These are phyloP conservation scores for Jackrogersella minutella DNA, from an alignment of 495 filamentous ascomycete species.

Conservation along the genomic window DNA sequence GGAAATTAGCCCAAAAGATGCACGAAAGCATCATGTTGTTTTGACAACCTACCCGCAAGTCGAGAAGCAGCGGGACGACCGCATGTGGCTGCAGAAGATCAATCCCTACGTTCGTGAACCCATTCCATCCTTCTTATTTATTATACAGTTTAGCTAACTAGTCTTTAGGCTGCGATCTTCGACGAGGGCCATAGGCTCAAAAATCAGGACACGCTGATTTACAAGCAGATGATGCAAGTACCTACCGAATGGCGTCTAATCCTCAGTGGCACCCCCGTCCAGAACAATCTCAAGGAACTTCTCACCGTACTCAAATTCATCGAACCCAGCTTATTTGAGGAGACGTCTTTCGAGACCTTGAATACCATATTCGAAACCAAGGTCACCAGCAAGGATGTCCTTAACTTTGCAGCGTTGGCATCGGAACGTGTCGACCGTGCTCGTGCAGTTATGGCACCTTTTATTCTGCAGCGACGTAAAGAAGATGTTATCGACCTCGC, in stretches of 20 bases:
- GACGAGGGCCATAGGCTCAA: conserved; percentile 94
- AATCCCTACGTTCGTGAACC: conserved; percentile 54
- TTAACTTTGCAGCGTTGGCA: conserved; percentile 79
- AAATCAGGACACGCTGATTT: conserved; percentile 81
- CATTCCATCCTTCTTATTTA: neutral
- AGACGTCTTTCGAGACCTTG: conserved; percentile 73
- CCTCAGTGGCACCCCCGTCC: conserved; percentile 91
- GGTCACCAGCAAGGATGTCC: conserved; percentile 77
- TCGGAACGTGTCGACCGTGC: conserved; percentile 85
- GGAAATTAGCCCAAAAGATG: conserved; percentile 68
- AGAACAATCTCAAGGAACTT: conserved; percentile 95
- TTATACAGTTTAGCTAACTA: conserved; percentile 13
- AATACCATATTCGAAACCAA: conserved; percentile 88
- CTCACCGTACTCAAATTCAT: conserved; percentile 90
- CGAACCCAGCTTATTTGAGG: conserved; percentile 80
- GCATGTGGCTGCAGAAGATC: conserved; percentile 48
- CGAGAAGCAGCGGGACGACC: conserved; percentile 49
- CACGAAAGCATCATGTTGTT: conserved; percentile 74
- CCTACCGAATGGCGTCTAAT: conserved; percentile 80
- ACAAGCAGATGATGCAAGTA: conserved; percentile 81
- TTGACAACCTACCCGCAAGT: conserved; percentile 81
- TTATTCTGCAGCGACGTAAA: conserved; percentile 92
- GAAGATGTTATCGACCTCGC: conserved; percentile 92
- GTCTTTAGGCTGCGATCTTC: conserved; percentile 69
- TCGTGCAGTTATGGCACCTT: conserved; percentile 91